A percentile compares a stretch with the other conserved stretches of the same genome.
Evolutionary conservation across 2,329 filamentous ascomycete species (phyloP).

Genomic region (Eutypella sp.): DNA sequence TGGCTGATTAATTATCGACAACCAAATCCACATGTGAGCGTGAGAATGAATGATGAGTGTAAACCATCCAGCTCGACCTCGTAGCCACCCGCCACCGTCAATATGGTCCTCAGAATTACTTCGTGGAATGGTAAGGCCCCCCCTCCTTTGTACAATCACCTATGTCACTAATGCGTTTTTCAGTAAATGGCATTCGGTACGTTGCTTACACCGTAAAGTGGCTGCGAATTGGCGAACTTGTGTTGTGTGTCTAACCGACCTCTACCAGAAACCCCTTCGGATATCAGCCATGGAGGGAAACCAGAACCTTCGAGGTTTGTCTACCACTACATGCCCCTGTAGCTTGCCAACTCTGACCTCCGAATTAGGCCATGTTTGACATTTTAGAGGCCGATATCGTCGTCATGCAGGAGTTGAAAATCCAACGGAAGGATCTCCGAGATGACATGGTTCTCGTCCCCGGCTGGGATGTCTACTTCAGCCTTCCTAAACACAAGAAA

Average conservation of each 20-base stretch:
- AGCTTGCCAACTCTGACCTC: slow-evolving; percentile 3
- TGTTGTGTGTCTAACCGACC: no score
- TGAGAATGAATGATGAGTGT: no score
- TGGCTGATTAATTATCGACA: no score
- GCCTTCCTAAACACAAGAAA: slow-evolving; percentile 88
- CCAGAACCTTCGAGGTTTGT: slow-evolving; percentile 62
- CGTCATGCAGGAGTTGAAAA: slow-evolving; percentile 93
- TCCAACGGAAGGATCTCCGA: slow-evolving; percentile 82
- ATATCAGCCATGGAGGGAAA: slow-evolving; percentile 78
- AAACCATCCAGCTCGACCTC: no score
- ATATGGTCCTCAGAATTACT: slow-evolving; percentile 74
- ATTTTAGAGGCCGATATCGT: slow-evolving; percentile 88
- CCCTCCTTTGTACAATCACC: neutral
- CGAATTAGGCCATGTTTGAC: slow-evolving; percentile 78
- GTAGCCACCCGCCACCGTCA: no score
- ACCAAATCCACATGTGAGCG: no score
- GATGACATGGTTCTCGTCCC: slow-evolving; percentile 96
- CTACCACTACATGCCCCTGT: neutral
- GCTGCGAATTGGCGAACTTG: no score
- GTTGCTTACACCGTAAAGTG: no score
- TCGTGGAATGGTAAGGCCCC: slow-evolving; percentile 70
- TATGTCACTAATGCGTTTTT: slow-evolving; percentile 18
- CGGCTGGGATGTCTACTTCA: slow-evolving; percentile 96
- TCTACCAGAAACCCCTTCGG: slow-evolving; percentile 63
- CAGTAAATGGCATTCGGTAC: slow-evolving; percentile 79